Conservation (phyloP, 805 yeast species). For the Saccharomycopsis sp. region DNA sequence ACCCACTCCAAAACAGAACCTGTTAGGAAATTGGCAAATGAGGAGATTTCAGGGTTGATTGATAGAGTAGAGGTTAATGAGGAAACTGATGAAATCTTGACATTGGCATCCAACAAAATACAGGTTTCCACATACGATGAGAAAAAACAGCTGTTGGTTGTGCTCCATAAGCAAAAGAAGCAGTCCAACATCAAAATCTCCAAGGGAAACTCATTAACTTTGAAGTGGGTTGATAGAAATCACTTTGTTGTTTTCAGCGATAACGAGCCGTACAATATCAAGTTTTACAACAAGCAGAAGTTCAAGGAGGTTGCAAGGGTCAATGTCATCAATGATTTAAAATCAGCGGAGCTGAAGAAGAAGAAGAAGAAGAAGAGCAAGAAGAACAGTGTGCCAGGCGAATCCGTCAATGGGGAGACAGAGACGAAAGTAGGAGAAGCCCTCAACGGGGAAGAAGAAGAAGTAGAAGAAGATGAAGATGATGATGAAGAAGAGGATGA, state of each 20-base stretch:
- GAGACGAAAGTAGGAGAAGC: neutral
- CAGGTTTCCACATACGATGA: conserved; percentile 1
- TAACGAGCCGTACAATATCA: conserved; percentile 10
- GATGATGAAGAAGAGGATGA: conserved; percentile 19
- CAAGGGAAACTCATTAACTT: too few species aligned
- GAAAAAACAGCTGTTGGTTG: neutral
- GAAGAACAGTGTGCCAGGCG: too few species aligned
- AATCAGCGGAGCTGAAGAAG: conserved; percentile 1
- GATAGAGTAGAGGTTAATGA: conserved; percentile 5
- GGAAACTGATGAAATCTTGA: conserved; percentile 3
- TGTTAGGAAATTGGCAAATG: neutral
- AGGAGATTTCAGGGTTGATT: neutral
- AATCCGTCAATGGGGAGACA: neutral
- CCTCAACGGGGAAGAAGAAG: neutral
- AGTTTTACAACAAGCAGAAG: conserved; percentile 7
- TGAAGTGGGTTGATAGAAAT: conserved; percentile 10
- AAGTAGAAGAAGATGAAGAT: conserved; percentile 1
- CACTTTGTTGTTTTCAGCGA: conserved; percentile 12
- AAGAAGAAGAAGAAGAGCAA: conserved; percentile 2
- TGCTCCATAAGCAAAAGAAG: conserved; percentile 6
- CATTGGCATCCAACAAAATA: neutral
- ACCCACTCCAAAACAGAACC: conserved; percentile 3
- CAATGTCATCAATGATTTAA: conserved; percentile 16
- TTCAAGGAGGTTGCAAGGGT: conserved; percentile 8
- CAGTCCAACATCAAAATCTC: too few species aligned